Percentiles rank a stretch among this genome's conserved stretches.
These are phyloP conservation scores for Gyrodon lividus DNA, from an alignment of 768 basidiomycete genomes.

Conservation along the genomic window DNA sequence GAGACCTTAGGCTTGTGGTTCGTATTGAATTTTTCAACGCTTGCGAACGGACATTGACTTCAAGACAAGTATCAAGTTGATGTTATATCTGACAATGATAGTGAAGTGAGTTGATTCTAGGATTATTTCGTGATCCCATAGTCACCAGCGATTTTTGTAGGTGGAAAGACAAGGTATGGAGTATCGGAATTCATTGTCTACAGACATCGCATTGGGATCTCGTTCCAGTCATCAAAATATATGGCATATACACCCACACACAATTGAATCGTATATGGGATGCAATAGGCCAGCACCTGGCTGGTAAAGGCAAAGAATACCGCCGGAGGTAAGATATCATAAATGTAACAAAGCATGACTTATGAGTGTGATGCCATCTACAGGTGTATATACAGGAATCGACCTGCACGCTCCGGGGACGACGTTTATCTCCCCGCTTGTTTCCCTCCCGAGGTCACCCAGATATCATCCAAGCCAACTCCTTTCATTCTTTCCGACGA, in stretches of 20 bases:
- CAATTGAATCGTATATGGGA: constrained; percentile 51
- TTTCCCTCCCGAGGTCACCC: constrained; percentile 44
- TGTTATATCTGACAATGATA: constrained; percentile 39
- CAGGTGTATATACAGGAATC: constrained; percentile 48
- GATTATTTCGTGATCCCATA: neutral
- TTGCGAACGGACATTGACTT: neutral
- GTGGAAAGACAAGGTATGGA: constrained; percentile 39
- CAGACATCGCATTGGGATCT: neutral
- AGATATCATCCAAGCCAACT: constrained; percentile 10
- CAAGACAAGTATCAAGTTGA: constrained; percentile 47
- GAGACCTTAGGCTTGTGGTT: constrained; percentile 51
- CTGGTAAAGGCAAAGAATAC: constrained; percentile 51
- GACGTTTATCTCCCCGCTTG: constrained; percentile 49
- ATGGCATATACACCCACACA: constrained; percentile 49
- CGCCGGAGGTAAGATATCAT: constrained; percentile 39
- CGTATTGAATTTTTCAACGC: constrained; percentile 11
- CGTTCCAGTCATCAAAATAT: constrained; percentile 44
- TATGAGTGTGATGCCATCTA: neutral
- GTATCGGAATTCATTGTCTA: neutral
- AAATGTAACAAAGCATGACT: neutral
- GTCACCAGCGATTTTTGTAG: constrained; percentile 24
- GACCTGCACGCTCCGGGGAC: constrained; percentile 33
- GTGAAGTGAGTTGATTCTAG: constrained; percentile 20
- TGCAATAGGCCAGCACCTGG: constrained; percentile 40
- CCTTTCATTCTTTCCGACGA: constrained; percentile 41